phyloP scores from a whole-genome alignment of 371 early-diverging fungal species.

The Dipsacomyces acuminosporus region DNA sequence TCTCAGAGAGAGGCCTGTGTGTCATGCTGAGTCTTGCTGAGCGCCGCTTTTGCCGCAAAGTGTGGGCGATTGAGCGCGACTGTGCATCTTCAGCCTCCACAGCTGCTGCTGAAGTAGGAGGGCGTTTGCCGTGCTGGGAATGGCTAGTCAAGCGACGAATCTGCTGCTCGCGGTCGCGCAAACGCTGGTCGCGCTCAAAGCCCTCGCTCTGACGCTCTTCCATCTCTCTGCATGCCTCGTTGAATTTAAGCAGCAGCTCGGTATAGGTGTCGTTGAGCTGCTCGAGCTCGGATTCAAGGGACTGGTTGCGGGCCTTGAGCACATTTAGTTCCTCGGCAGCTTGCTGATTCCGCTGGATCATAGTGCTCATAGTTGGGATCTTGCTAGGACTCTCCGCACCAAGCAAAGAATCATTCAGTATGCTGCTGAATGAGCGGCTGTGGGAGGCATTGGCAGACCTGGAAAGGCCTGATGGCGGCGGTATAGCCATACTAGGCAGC shows the following conservation, averaged over 20 bases:
- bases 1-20: conserved; percentile 3
- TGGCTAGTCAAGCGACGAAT: conserved; percentile 32
- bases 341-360: conserved; percentile 25
- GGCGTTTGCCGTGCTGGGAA: conserved; percentile 16
- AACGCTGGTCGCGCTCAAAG: conserved; percentile 37
- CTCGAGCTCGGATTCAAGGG: conserved; percentile 45
- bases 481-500: conserved; percentile 4
- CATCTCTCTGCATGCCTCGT: conserved; percentile 44
- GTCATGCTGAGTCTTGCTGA: conserved; percentile 9
- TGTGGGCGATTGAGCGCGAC: conserved; percentile 15
- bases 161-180: conserved; percentile 41
- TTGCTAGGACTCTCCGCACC: conserved; percentile 3
- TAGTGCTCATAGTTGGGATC: conserved; percentile 14
- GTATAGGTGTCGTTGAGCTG: conserved; percentile 47
- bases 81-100: conserved; percentile 9
- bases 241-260: conserved; percentile 46
- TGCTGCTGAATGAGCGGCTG: not conserved
- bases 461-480: not conserved
- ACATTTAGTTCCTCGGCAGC: conserved; percentile 20
- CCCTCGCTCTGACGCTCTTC: conserved; percentile 44
- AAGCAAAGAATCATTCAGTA: not conserved
- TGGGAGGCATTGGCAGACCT: too few species aligned
- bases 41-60: conserved; percentile 23
- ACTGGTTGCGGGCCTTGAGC: conserved; percentile 29
- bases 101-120: conserved; percentile 2